These are phyloP conservation scores for Saturnispora gosingensis DNA, from an alignment of 805 yeast species.

Conservation along the genomic window DNA sequence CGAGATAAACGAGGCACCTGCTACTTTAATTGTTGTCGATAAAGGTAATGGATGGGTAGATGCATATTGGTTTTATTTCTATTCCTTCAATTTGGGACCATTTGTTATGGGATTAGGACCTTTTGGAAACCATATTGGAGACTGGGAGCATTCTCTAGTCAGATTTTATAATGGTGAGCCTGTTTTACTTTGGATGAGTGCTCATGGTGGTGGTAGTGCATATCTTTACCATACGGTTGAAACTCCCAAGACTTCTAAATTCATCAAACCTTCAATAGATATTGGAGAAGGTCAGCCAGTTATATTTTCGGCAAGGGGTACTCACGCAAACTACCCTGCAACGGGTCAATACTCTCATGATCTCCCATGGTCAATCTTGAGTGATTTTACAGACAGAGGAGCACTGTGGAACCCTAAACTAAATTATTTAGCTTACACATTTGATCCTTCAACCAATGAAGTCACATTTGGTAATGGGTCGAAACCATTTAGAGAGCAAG, in stretches of 20 bases:
- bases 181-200: constrained; percentile 87
- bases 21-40: constrained; percentile 73
- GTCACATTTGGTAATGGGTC: constrained; percentile 40
- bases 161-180: constrained; percentile 79
- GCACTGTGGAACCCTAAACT: constrained; percentile 89
- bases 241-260: constrained; percentile 32
- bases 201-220: constrained; percentile 96
- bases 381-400: constrained; percentile 93
- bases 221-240: constrained; percentile 71
- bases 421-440: constrained; percentile 75
- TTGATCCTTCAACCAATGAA: constrained; percentile 31
- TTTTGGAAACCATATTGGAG: constrained; percentile 94
- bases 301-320: constrained; percentile 86
- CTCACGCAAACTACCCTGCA: constrained; percentile 95
- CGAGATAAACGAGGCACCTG: constrained; percentile 65
- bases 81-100: constrained; percentile 90
- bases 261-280: constrained; percentile 14
- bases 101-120: constrained; percentile 98
- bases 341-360: constrained; percentile 96
- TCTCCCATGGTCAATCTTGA: constrained; percentile 80
- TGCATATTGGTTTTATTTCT: constrained; percentile 93
- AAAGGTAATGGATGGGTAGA: constrained; percentile 94
- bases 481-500: constrained; percentile 41
- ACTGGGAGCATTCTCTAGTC: constrained; percentile 93
- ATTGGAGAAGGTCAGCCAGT: constrained; percentile 46